Base-by-base conservation (phyloP, 2,329 filamentous ascomycete genomes). In the Exophiala phaeomuriformis region DNA sequence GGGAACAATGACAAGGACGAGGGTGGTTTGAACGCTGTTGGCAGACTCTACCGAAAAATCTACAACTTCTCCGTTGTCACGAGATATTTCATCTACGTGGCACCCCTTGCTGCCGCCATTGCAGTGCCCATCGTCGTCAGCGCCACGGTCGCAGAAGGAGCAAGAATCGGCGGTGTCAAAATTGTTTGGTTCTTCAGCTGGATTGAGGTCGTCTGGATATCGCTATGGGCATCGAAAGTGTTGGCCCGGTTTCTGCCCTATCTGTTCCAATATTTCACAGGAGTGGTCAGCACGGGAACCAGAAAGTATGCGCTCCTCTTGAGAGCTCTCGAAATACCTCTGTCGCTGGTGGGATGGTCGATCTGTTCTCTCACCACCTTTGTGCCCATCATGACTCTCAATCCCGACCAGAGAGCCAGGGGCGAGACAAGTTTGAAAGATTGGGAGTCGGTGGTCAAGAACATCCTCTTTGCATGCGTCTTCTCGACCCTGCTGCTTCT, bases 151-250 rank as follows among this genome's bases (percentile, higher is more conserved):
- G 72, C 75, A 31, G 63, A 65, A 32, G 54, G 72, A 44, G 75
- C 75, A 5, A 71, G 67, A 30, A 78, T 83, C 57, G 78, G 77
- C 10, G 76, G 76, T 27, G 79, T 83, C 3, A 69, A 74, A 5
- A 72, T 82, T 39, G 71, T 77, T 49, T 82, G 77, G 74, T 80
- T 85, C 68, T 85, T 83, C 69, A 75, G 76, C 12, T 85, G 82
- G 82, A 70, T 84, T 36, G 81, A 84, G 65, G 75, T 84, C 44
- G 72, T 84, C 49, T 85, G 82, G 82, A 68, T 81, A 36, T 78
- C 77, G 63, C 69, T 85, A 55, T 85, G 82, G 82, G 72, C 72
- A 9, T 78, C 77, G 59, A 85, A 85, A 66, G 69, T 83, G 46
- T 66, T 81, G 29, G 78, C 78, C 4, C 77, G 80, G 61, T 76